Conservation (phyloP, 768 basidiomycete genomes). For the Auricularia sp. region DNA sequence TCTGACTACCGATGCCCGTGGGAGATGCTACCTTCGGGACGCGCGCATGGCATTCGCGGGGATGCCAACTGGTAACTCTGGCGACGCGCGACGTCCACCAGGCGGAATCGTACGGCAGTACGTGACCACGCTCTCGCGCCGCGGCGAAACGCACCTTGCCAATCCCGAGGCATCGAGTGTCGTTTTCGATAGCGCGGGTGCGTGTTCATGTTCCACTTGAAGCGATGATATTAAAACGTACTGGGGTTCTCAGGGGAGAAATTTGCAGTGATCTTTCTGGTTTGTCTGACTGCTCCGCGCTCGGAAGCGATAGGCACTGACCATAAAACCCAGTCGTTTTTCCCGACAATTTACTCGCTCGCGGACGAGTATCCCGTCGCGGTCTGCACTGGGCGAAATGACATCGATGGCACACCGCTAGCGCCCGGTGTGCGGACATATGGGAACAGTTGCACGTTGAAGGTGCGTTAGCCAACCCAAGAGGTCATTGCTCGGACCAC, state of each 20-base stretch:
- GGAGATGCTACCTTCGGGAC: conserved; percentile 59
- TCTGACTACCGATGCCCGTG: conserved; percentile 48
- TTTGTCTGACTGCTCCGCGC: conserved; percentile 23
- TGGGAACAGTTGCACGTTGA: conserved; percentile 68
- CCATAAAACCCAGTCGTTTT: conserved; percentile 39
- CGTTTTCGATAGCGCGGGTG: conserved; percentile 59
- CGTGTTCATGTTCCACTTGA: conserved; percentile 10
- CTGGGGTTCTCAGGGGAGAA: conserved; percentile 38
- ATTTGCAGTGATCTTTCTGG: conserved; percentile 59
- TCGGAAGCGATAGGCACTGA: conserved; percentile 1
- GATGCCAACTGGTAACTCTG: not conserved
- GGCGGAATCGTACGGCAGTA: conserved; percentile 24
- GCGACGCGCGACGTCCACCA: not conserved
- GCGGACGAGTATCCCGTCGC: conserved; percentile 64
- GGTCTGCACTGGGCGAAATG: conserved; percentile 47
- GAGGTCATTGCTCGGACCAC: too few species aligned
- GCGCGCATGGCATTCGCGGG: conserved; percentile 53
- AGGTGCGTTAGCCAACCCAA: conserved; percentile 31
- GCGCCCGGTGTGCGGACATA: conserved; percentile 44
- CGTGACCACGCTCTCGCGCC: conserved; percentile 37
- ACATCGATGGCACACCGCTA: conserved; percentile 45
- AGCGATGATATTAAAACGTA: not conserved
- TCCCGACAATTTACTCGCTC: conserved; percentile 60
- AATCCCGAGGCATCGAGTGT: conserved; percentile 64
- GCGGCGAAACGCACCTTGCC: conserved; percentile 29